These are phyloP conservation scores for Panaeolus cyanescens DNA, from an alignment of 768 basidiomycete species.

Conservation along the genomic window DNA sequence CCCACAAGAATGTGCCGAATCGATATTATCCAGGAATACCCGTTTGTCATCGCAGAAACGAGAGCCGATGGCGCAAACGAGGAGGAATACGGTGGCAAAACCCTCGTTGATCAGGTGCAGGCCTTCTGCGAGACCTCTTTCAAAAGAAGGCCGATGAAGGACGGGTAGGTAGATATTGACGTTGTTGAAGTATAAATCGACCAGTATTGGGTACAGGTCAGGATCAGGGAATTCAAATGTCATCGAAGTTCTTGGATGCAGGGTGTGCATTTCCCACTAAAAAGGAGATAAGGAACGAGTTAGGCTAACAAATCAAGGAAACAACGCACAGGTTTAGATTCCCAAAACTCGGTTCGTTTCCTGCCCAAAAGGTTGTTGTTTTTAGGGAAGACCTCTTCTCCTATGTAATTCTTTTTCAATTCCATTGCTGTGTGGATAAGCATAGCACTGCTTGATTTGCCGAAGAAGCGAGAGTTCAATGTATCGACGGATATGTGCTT, in stretches of 20 bases:
- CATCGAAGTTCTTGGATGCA: slow-evolving; percentile 20
- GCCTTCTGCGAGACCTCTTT: slow-evolving; percentile 45
- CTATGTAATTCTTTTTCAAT: slow-evolving; percentile 57
- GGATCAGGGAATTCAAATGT: slow-evolving; percentile 45
- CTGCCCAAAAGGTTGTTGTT: slow-evolving; percentile 8
- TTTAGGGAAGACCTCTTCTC: slow-evolving; percentile 19
- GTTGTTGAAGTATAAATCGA: slow-evolving; percentile 65
- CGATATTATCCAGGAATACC: slow-evolving; percentile 42
- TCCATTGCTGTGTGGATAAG: slow-evolving; percentile 57
- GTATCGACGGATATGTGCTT: slow-evolving; percentile 34
- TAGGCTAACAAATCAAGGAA: background rate
- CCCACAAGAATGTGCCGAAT: slow-evolving; percentile 48
- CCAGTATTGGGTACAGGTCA: slow-evolving; percentile 51
- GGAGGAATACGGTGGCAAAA: slow-evolving; percentile 63
- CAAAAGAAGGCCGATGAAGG: slow-evolving; percentile 73
- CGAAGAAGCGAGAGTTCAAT: slow-evolving; percentile 48
- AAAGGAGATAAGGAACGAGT: background rate
- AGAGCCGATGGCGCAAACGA: slow-evolving; percentile 73
- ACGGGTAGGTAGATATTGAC: slow-evolving; percentile 65
- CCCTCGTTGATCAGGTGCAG: slow-evolving; percentile 49
- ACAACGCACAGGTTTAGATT: slow-evolving; percentile 30
- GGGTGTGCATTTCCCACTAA: slow-evolving; percentile 38
- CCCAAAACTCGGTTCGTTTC: slow-evolving; percentile 40
- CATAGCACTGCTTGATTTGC: slow-evolving; percentile 58
- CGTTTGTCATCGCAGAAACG: slow-evolving; percentile 60